Percentiles rank a stretch among this genome's conserved stretches.
Conservation (phyloP, 768 basidiomycete genomes). For the Boletus sp. region DNA sequence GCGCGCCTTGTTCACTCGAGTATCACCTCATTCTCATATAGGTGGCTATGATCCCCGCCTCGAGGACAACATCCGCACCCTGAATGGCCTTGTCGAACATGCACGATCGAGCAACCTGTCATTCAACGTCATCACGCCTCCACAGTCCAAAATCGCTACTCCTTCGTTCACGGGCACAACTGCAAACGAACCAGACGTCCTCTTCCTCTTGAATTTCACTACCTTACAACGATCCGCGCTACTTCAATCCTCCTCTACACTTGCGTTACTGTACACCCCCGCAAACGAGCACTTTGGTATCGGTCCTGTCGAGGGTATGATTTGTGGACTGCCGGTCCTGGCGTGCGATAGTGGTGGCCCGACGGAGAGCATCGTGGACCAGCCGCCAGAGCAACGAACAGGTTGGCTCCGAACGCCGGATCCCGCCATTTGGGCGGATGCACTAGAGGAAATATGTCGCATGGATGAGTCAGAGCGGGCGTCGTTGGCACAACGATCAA, state of each 20-base stretch:
- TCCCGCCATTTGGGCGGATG: conserved; percentile 64
- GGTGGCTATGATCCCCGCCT: conserved; percentile 91
- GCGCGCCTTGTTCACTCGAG: not conserved
- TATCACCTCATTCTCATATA: conserved; percentile 26
- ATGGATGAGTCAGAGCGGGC: conserved; percentile 10
- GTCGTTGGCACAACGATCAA: conserved; percentile 53
- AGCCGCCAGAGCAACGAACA: conserved; percentile 46
- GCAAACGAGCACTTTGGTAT: conserved; percentile 97
- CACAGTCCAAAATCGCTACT: conserved; percentile 35
- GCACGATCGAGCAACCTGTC: conserved; percentile 53
- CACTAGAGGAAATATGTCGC: conserved; percentile 55
- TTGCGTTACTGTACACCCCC: conserved; percentile 88
- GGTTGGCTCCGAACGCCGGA: conserved; percentile 74
- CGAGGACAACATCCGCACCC: conserved; percentile 75
- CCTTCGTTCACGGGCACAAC: conserved; percentile 42
- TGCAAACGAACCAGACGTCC: conserved; percentile 50
- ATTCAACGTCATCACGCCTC: conserved; percentile 53
- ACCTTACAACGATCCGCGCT: conserved; percentile 80
- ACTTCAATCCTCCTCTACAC: conserved; percentile 60
- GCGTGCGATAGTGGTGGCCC: conserved; percentile 89
- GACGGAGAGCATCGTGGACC: conserved; percentile 73
- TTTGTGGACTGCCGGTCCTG: conserved; percentile 84
- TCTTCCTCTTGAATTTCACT: conserved; percentile 92
- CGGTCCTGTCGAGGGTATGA: conserved; percentile 93
- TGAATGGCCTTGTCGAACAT: conserved; percentile 58